phyloP scores from a whole-genome alignment of 2,329 filamentous ascomycete genomes.

The Fusarium pininemorale region DNA sequence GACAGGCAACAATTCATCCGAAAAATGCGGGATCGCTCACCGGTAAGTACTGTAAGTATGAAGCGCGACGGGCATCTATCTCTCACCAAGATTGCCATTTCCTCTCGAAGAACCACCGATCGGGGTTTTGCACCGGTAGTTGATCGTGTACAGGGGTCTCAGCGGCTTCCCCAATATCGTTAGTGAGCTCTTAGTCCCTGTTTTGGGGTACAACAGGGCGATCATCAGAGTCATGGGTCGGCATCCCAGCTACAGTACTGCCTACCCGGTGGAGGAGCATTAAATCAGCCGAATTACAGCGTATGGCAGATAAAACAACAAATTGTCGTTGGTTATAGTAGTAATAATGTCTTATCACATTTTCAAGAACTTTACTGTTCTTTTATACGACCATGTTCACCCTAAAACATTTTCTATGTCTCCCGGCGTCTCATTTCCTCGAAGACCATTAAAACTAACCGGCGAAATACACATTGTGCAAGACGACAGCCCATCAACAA shows the following conservation, averaged over 20 bases:
- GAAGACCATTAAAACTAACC: too few species aligned
- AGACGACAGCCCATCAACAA: too few species aligned
- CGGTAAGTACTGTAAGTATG: too few species aligned
- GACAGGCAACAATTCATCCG: too few species aligned
- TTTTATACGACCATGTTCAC: rapidly evolving
- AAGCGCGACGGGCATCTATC: neutral
- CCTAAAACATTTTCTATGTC: rapidly evolving
- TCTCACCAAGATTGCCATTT: neutral
- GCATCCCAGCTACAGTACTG: too few species aligned
- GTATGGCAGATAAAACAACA: rapidly evolving
- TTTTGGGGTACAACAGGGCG: neutral
- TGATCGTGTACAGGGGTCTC: neutral
- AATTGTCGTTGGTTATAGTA: neutral
- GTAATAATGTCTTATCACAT: too few species aligned
- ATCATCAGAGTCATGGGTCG: neutral
- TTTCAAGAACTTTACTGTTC: too few species aligned
- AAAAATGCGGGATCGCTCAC: too few species aligned
- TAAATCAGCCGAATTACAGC: neutral
- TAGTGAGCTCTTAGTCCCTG: neutral
- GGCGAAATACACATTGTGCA: too few species aligned
- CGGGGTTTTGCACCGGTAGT: neutral
- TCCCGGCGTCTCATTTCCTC: rapidly evolving
- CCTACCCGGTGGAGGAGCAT: neutral
- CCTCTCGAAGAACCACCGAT: neutral
- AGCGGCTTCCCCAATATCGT: neutral